phyloP scores from a whole-genome alignment of 1,284 basidiomycete species.

The Mycena citricolor region DNA sequence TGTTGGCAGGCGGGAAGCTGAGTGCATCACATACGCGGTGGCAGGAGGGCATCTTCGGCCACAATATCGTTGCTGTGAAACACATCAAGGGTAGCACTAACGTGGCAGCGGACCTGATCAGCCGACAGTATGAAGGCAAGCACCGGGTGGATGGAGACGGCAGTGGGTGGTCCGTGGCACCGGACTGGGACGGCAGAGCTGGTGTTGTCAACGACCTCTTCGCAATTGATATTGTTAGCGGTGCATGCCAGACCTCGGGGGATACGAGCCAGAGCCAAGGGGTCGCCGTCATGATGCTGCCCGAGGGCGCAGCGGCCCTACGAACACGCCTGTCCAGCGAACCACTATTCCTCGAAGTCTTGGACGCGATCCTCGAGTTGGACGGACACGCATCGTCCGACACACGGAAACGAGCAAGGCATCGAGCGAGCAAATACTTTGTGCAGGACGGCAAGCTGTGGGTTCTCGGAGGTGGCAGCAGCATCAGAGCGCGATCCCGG shows the following conservation, averaged over 20 bases:
- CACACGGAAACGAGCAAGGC: constrained; percentile 24
- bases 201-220: constrained; percentile 32
- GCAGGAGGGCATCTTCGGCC: constrained; percentile 27
- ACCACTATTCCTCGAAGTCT: constrained; percentile 28
- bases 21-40: constrained; percentile 29
- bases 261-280: constrained; percentile 1
- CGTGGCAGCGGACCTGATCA: constrained; percentile 28
- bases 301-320: constrained; percentile 12
- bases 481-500: constrained; percentile 17
- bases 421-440: constrained; percentile 30
- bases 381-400: constrained; percentile 7
- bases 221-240: neutral
- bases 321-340: constrained; percentile 27
- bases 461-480: constrained; percentile 25
- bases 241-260: no score
- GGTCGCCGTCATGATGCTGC: neutral
- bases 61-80: constrained; percentile 28
- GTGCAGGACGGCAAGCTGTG: constrained; percentile 35
- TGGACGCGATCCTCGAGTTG: constrained; percentile 27
- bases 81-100: constrained; percentile 30
- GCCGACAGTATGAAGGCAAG: constrained; percentile 16
- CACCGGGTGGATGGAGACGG: constrained; percentile 28
- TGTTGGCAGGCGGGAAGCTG: constrained; percentile 24
- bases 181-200: constrained; percentile 30
- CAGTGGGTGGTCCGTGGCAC: constrained; percentile 31